Evolutionary conservation across 1,139 yeast genomes (phyloP).

Genomic region (Geotrichum aggregatum): DNA sequence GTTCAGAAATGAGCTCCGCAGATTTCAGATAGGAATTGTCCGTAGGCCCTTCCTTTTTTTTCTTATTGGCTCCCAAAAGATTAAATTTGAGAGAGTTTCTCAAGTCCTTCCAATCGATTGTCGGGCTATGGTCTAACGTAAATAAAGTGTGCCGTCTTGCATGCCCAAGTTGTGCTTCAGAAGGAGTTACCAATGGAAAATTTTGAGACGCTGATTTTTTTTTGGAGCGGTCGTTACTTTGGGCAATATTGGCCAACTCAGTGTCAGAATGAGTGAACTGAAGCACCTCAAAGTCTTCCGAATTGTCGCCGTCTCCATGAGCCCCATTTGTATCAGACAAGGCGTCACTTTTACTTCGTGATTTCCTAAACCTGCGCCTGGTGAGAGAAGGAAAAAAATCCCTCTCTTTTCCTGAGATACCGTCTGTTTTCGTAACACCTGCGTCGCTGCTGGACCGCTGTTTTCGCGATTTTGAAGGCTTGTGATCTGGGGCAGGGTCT

Average conservation of each 20-base stretch:
- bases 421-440: constrained; percentile 21
- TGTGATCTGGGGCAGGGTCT: neutral
- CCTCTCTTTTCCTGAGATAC: neutral
- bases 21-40: constrained; percentile 47
- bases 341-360: constrained; percentile 1
- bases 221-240: neutral
- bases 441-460: constrained; percentile 28
- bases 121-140: constrained; percentile 19
- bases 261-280: constrained; percentile 15
- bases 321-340: constrained; percentile 1
- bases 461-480: constrained; percentile 22
- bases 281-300: neutral
- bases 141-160: constrained; percentile 18
- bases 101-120: constrained; percentile 31
- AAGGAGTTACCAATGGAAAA: neutral
- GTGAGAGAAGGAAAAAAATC: constrained; percentile 3
- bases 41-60: constrained; percentile 29
- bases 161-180: constrained; percentile 5
- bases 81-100: constrained; percentile 30
- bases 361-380: neutral
- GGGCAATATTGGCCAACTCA: constrained; percentile 6
- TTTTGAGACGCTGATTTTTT: neutral
- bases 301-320: neutral
- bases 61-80: constrained; percentile 28
- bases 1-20: constrained; percentile 57